Conservation (phyloP, 371 early-diverging fungal genomes). For the Mortierella sp. region DNA sequence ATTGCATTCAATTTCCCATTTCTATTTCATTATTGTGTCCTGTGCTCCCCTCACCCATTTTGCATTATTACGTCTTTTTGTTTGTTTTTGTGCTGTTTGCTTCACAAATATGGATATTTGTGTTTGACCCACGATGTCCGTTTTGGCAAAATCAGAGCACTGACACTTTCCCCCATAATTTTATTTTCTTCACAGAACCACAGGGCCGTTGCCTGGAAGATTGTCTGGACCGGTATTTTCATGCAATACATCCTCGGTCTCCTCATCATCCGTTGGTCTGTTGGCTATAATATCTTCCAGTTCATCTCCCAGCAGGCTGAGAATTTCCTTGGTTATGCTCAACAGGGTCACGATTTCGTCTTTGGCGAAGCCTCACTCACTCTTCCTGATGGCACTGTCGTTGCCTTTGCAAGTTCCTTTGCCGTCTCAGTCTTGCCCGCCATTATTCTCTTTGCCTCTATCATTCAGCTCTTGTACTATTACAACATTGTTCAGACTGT, state of each 20-base stretch:
- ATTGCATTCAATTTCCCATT: background rate
- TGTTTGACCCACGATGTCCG: background rate
- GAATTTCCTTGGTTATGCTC: slow-evolving; percentile 76
- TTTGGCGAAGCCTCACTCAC: slow-evolving; percentile 61
- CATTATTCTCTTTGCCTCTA: slow-evolving; percentile 89
- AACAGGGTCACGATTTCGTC: slow-evolving; percentile 77
- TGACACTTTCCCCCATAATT: background rate
- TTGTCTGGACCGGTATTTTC: slow-evolving; percentile 79
- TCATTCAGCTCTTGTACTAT: slow-evolving; percentile 89
- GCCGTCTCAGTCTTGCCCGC: slow-evolving; percentile 84
- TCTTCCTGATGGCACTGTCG: slow-evolving; percentile 19
- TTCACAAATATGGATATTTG: background rate
- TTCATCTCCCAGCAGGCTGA: slow-evolving; percentile 78
- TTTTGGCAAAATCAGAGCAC: background rate
- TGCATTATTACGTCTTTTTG: background rate
- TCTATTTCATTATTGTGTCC: background rate
- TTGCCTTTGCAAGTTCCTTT: slow-evolving; percentile 64
- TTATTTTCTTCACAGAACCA: slow-evolving; percentile 58
- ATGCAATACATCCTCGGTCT: slow-evolving; percentile 86
- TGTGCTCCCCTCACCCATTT: background rate
- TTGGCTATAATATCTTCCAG: slow-evolving; percentile 82
- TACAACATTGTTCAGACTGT: slow-evolving; percentile 89
- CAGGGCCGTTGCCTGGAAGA: slow-evolving; percentile 78
- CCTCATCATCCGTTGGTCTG: slow-evolving; percentile 82
- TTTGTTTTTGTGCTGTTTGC: background rate